Conservation (phyloP, 2,329 filamentous ascomycete species). For the Tolypocladium guangdongense region DNA sequence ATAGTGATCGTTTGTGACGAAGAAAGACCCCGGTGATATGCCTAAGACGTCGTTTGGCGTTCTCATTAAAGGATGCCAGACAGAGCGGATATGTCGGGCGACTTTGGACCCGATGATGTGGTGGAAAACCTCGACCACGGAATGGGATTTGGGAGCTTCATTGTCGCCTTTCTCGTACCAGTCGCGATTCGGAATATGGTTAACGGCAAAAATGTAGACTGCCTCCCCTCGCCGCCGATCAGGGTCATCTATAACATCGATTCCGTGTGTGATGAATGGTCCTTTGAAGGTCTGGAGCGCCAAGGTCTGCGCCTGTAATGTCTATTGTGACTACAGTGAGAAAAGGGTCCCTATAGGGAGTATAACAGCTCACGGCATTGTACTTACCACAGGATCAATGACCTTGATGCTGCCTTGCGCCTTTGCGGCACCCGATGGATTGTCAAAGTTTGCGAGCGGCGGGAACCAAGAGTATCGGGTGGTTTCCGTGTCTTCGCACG, state of each 20-base stretch:
- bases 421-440: slow-evolving; percentile 21
- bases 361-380: slow-evolving; percentile 19
- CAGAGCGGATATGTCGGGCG: slow-evolving; percentile 37
- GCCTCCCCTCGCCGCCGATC: slow-evolving; percentile 19
- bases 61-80: slow-evolving; percentile 38
- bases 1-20: slow-evolving; percentile 50
- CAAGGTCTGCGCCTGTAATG: slow-evolving; percentile 27
- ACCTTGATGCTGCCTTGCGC: slow-evolving; percentile 36
- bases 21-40: slow-evolving; percentile 33
- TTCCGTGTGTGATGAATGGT: slow-evolving; percentile 48
- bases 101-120: slow-evolving; percentile 33
- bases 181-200: slow-evolving; percentile 42
- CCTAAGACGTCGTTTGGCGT: slow-evolving; percentile 51
- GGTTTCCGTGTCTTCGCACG: slow-evolving; percentile 36
- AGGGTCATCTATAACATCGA: slow-evolving; percentile 45
- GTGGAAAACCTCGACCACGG: slow-evolving; percentile 47
- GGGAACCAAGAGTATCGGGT: slow-evolving; percentile 43
- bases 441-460: slow-evolving; percentile 27
- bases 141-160: slow-evolving; percentile 29
- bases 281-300: slow-evolving; percentile 37
- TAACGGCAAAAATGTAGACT: slow-evolving; percentile 50
- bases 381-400: slow-evolving; percentile 40
- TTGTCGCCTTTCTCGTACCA: slow-evolving; percentile 14
- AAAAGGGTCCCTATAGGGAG: slow-evolving; percentile 14
- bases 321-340: slow-evolving; percentile 6